Evolutionary conservation across 768 basidiomycete genomes (phyloP).

Genomic region (Termitomyces sp.): DNA sequence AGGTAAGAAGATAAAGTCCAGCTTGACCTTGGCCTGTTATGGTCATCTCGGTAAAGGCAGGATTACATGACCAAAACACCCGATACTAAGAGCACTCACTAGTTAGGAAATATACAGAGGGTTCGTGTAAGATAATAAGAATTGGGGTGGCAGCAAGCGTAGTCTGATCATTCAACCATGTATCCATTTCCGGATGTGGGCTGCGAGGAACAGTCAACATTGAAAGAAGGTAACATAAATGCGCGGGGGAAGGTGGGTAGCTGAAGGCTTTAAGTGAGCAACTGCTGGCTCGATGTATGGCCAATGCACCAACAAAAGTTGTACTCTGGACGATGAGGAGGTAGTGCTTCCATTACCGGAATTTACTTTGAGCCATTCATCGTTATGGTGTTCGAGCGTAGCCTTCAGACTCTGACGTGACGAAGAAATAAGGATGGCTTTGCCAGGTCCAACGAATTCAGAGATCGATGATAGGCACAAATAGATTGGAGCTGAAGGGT

Average conservation of each 20-base stretch:
- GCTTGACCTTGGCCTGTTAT: constrained; percentile 2
- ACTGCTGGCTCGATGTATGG: constrained; percentile 2
- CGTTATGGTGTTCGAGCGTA: constrained; percentile 45
- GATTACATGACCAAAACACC: constrained; percentile 4
- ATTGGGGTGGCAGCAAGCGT: constrained; percentile 35
- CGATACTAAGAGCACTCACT: not conserved
- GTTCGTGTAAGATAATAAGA: constrained; percentile 59
- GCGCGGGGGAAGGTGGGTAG: constrained; percentile 61
- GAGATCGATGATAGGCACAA: constrained; percentile 51
- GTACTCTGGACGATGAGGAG: constrained; percentile 38
- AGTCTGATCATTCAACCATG: constrained; percentile 23
- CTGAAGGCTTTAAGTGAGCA: constrained; percentile 30
- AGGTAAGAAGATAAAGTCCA: constrained; percentile 28
- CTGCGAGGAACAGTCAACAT: constrained; percentile 36
- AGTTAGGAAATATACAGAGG: constrained; percentile 49
- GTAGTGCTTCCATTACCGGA: constrained; percentile 36
- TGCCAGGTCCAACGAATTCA: constrained; percentile 25
- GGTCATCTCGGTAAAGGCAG: not conserved
- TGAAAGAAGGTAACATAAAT: constrained; percentile 51
- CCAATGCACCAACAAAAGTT: constrained; percentile 50
- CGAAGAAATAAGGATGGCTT: constrained; percentile 50
- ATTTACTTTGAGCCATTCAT: constrained; percentile 49
- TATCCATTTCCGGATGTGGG: constrained; percentile 18
- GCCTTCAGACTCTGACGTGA: constrained; percentile 41
- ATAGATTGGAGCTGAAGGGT: constrained; percentile 68